Evolutionary conservation across 2,329 filamentous ascomycete genomes (phyloP).

Genomic region (Epichloe sylvatica): DNA sequence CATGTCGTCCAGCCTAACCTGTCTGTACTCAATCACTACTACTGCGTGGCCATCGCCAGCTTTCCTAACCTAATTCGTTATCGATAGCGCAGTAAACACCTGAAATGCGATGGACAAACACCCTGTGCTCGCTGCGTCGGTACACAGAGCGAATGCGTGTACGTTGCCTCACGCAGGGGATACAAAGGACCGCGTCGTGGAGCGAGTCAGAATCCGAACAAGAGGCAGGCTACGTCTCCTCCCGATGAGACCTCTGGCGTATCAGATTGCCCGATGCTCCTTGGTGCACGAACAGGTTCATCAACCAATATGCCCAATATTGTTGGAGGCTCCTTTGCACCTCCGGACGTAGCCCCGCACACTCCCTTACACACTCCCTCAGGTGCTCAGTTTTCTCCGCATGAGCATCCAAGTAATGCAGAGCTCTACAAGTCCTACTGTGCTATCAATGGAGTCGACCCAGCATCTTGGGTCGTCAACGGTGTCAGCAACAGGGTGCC

Average conservation of each 20-base stretch:
- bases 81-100: slow-evolving; percentile 46
- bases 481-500: slow-evolving; percentile 7
- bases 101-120: slow-evolving; percentile 59
- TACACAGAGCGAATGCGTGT: slow-evolving; percentile 49
- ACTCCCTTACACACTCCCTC: slow-evolving; percentile 1
- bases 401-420: slow-evolving; percentile 14
- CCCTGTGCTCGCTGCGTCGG: slow-evolving; percentile 55
- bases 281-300: slow-evolving; percentile 11
- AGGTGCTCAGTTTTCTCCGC: slow-evolving; percentile 11
- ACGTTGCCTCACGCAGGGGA: slow-evolving; percentile 60
- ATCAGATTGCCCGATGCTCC: slow-evolving; percentile 27
- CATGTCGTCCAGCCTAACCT: not conserved
- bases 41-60: not conserved
- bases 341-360: slow-evolving; percentile 4
- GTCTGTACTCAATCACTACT: not conserved
- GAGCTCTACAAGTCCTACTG: slow-evolving; percentile 26
- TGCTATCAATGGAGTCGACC: slow-evolving; percentile 14
- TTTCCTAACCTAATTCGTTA: not conserved
- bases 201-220: slow-evolving; percentile 31
- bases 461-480: slow-evolving; percentile 9
- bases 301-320: slow-evolving; percentile 2
- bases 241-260: slow-evolving; percentile 8
- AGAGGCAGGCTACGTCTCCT: slow-evolving; percentile 34
- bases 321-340: slow-evolving; percentile 3
- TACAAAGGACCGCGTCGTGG: slow-evolving; percentile 46